Evolutionary conservation across 2,329 filamentous ascomycete genomes (phyloP).

Genomic region (Drechslerella stenobrocha): DNA sequence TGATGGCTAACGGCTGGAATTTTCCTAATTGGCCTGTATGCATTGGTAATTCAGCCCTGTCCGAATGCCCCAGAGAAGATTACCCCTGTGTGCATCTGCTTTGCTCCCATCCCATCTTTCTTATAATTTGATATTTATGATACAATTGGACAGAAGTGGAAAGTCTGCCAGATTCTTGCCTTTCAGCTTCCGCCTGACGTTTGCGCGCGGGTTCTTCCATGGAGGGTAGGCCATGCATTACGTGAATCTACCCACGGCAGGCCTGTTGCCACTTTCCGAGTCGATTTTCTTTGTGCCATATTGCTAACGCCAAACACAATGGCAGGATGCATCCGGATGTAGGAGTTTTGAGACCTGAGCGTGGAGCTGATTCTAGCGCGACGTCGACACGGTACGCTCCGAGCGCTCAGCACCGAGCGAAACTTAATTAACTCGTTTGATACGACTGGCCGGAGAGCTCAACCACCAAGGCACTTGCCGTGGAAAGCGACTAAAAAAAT

Average conservation of each 20-base stretch:
- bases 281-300: conserved; percentile 9
- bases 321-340: conserved; percentile 25
- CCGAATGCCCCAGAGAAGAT: neutral
- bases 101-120: conserved; percentile 5
- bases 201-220: conserved; percentile 27
- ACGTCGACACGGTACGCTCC: too few species aligned
- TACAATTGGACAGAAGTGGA: neutral
- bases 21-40: conserved; percentile 10
- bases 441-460: too few species aligned
- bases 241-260: conserved; percentile 16
- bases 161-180: neutral
- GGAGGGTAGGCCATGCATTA: conserved; percentile 8
- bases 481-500: neutral
- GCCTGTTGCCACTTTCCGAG: conserved; percentile 29
- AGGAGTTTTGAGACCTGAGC: conserved; percentile 9
- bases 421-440: too few species aligned
- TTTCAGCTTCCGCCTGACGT: neutral
- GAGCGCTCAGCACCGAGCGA: too few species aligned
- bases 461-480: neutral
- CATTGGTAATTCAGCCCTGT: conserved; percentile 31
- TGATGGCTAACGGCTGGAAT: conserved; percentile 7
- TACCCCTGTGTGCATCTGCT: conserved; percentile 26
- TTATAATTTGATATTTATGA: too few species aligned
- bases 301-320: conserved; percentile 19
- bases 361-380: neutral